Evolutionary conservation across 2,329 filamentous ascomycete species (phyloP).

Genomic region (Arachnopeziza araneosa): DNA sequence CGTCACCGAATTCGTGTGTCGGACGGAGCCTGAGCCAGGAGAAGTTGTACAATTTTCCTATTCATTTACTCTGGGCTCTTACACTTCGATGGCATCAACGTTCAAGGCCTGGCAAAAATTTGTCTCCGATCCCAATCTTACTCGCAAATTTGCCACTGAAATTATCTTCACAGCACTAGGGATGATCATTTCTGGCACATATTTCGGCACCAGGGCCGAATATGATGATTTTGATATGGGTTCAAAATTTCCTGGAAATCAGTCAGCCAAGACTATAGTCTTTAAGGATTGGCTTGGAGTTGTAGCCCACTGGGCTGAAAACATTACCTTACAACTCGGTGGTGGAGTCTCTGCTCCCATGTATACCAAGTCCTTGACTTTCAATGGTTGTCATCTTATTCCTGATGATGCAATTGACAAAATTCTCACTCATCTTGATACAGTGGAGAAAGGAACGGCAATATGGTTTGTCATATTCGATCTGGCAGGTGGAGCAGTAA

Average conservation of each 20-base stretch:
- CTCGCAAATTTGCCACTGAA: conserved; percentile 52
- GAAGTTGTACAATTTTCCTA: conserved; percentile 55
- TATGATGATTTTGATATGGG: conserved; percentile 47
- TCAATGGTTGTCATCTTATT: conserved; percentile 33
- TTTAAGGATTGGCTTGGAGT: conserved; percentile 58
- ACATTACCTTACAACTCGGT: conserved; percentile 34
- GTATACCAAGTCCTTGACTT: conserved; percentile 11
- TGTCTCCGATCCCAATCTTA: conserved; percentile 47
- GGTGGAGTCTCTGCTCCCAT: conserved; percentile 10
- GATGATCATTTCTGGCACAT: conserved; percentile 53
- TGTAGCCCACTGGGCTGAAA: conserved; percentile 47
- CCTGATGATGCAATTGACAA: conserved; percentile 39
- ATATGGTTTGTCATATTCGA: conserved; percentile 61
- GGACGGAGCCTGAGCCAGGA: conserved; percentile 50
- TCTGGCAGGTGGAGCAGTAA: conserved; percentile 53
- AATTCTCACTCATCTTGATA: conserved; percentile 50
- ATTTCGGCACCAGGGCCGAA: conserved; percentile 53
- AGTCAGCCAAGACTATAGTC: conserved; percentile 38
- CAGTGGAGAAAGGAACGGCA: conserved; percentile 42
- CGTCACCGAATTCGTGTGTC: conserved; percentile 28
- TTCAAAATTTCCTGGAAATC: conserved; percentile 38
- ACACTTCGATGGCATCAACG: conserved; percentile 41
- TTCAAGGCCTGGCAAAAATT: conserved; percentile 56
- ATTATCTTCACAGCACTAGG: conserved; percentile 50
- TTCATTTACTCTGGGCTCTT: conserved; percentile 44